phyloP scores from a whole-genome alignment of 495 filamentous ascomycete species.

The Paragyromitra xinjiangensis region DNA sequence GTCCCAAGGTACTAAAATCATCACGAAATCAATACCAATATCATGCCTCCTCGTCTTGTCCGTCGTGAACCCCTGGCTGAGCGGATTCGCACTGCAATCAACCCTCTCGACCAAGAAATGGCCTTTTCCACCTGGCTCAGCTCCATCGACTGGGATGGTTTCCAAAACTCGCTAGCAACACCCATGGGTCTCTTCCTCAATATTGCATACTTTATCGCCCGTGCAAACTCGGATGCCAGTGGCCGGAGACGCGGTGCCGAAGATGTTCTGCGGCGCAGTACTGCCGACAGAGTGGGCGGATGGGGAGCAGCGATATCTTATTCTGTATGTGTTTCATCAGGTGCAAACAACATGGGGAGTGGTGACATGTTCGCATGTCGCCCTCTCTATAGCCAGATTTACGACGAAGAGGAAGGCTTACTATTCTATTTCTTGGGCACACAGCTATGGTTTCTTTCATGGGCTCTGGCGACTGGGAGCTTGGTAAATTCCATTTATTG shows the following conservation, averaged over 20 bases:
- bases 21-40: not conserved
- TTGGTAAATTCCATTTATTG: constrained; percentile 80
- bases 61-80: constrained; percentile 78
- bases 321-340: constrained; percentile 70
- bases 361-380: constrained; percentile 33
- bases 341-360: not conserved
- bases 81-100: constrained; percentile 78
- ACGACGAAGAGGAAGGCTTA: constrained; percentile 24
- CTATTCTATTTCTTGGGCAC: constrained; percentile 19
- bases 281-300: constrained; percentile 63
- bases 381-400: constrained; percentile 18
- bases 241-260: constrained; percentile 64
- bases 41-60: constrained; percentile 77
- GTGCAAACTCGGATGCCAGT: constrained; percentile 71
- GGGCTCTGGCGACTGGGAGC: constrained; percentile 63
- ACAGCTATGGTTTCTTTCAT: constrained; percentile 50
- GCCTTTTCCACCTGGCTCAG: constrained; percentile 91
- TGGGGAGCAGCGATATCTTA: constrained; percentile 74
- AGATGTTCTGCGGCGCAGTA: constrained; percentile 73
- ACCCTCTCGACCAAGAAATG: constrained; percentile 86
- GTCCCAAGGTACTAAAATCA: not conserved
- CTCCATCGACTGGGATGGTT: constrained; percentile 84
- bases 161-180: constrained; percentile 73
- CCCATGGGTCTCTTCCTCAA: constrained; percentile 79
- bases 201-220: constrained; percentile 79